Base-by-base conservation (phyloP, 768 basidiomycete species). In the Boletus reticulatus region DNA sequence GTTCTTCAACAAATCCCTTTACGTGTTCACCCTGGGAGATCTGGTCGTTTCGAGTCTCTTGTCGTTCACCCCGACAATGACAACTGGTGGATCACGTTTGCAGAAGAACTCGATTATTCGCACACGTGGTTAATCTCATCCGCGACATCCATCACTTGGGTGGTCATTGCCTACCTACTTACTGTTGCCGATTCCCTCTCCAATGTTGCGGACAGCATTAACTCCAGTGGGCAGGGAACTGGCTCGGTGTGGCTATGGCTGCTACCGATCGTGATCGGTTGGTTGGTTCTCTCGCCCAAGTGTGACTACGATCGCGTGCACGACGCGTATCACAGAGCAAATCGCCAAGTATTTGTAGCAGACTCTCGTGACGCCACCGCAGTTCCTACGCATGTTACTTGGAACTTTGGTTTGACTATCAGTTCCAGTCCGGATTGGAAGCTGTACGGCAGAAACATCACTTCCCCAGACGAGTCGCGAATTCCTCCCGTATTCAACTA, bases 161-260 rank as follows among this genome's bases (percentile, higher is more conserved):
- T 80, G 3, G 54, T 77, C 37, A 62, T 80, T 7, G 78, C 79
- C 1, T 80, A 78, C 52, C 27, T 66, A 22, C 48, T 65, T 11
- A 65, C 55, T 4, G 61, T 66, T 22, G 36, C 48, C 4, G 52
- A 60, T 39, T 66, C 62, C 17, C 49, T 61, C 43, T 57, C 54
- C 27, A 62, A 46, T 31, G 45, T 70, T 3, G 37, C 29, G 11
- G 52, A 58, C 5, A 38, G 62, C 17, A 59, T 76, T 3, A 62
- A 71, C 29, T 64, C 68, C 1, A 74, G 67, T 34, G 76, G 77
- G 0, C 69, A 76, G 49, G 73, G 69, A 20, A 72, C 75, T 8
- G 76, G 73, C 4, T 72, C 73, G 3, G 61, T 73, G 16, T 80
- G 76, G 77, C 58, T 79, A 8, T 80, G 77, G 76, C 67, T 79